These are phyloP conservation scores for Zygosaccharomyces pseudobailii DNA, from an alignment of 1,139 yeast genomes.

Conservation along the genomic window DNA sequence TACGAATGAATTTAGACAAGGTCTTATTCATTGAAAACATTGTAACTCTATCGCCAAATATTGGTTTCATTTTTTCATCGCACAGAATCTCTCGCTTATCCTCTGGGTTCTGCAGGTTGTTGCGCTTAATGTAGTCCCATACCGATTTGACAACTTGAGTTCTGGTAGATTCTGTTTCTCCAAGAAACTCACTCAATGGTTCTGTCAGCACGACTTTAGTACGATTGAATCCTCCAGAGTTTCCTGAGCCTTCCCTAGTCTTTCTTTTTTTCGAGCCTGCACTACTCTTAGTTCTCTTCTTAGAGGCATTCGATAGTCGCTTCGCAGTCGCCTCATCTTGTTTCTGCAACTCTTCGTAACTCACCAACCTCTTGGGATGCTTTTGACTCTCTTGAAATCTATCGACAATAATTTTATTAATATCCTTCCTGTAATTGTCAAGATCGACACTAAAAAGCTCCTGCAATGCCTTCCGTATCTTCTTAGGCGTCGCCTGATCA, in stretches of 20 bases:
- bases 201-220: slow-evolving; percentile 42
- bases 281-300: slow-evolving; percentile 7
- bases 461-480: slow-evolving; percentile 64
- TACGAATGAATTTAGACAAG: slow-evolving; percentile 47
- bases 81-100: slow-evolving; percentile 66
- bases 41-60: slow-evolving; percentile 59
- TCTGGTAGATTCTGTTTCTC: slow-evolving; percentile 47
- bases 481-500: slow-evolving; percentile 66
- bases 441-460: slow-evolving; percentile 60
- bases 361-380: slow-evolving; percentile 24
- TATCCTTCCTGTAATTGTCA: slow-evolving; percentile 48
- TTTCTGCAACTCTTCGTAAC: slow-evolving; percentile 30
- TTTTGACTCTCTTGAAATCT: slow-evolving; percentile 50
- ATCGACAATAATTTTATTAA: slow-evolving; percentile 57
- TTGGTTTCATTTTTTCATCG: slow-evolving; percentile 54
- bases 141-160: slow-evolving; percentile 67
- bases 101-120: slow-evolving; percentile 62
- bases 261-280: slow-evolving; percentile 21
- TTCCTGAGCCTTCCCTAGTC: slow-evolving; percentile 9
- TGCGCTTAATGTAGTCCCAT: slow-evolving; percentile 68
- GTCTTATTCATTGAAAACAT: slow-evolving; percentile 68
- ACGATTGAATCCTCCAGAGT: slow-evolving; percentile 21
- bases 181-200: slow-evolving; percentile 46
- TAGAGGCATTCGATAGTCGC: slow-evolving; percentile 6
- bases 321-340: slow-evolving; percentile 34